Evolutionary conservation across 805 yeast species (phyloP), one percentile per base, ranked within the genome.

Genomic region (Suhomyces prunicola): DNA sequence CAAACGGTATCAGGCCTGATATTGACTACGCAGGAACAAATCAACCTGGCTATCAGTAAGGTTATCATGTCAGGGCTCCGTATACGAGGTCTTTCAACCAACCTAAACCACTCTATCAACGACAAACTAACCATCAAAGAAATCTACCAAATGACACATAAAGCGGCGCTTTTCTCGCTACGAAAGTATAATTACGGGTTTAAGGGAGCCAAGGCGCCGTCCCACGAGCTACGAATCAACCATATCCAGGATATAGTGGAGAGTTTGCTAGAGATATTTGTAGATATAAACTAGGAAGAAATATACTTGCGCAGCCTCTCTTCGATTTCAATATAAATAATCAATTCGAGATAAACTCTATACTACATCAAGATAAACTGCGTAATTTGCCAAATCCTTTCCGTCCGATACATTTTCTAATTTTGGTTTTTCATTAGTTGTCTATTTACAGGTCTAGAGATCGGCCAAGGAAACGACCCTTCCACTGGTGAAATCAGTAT

Each of bases 221-320:
- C 51, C 26, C 52, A 50, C 35, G 57, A 61, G 4, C 54, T 71
- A 5, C 48, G 50, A 5, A 48, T 73, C 19, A 64, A 56, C 51
- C 72, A 71, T 27, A 57, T 76, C 8, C 78, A 75, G 57, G 72
- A 66, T 47, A 69, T 70, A 10, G 76, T 76, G 13, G 80, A 76
- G 55, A 67, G 66, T 41, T 59, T 76, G 35, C 60, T 76, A 35
- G 71, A 67, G 54, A 61, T 69, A 3, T 75, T 65, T 57, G 66
- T 75, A 7, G 79, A 75, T 57, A 29, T 29, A 29, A 3, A 29
- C n/a, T n/a, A n/a, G n/a, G n/a, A n/a, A n/a, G n/a, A n/a, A n/a
- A n/a, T n/a, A n/a, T n/a, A n/a, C n/a, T n/a, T n/a, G n/a, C n/a
- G n/a, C n/a, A n/a, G n/a, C n/a, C n/a, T n/a, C n/a, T n/a, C n/a